Evolutionary conservation across 805 yeast species (phyloP).

Genomic region (Yamadazyma tumulicola): DNA sequence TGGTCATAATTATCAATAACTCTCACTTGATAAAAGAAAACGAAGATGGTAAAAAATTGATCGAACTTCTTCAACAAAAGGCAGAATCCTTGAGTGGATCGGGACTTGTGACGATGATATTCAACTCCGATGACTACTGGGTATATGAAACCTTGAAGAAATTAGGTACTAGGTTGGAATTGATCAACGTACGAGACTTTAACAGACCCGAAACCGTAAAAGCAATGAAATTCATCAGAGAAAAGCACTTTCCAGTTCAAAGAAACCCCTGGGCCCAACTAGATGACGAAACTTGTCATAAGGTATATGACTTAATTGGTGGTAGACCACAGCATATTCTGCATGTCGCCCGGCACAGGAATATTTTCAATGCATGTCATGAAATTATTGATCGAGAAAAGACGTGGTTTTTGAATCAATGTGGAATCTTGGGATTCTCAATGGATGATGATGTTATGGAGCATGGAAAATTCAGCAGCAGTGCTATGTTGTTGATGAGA

Average conservation of each 20-base stretch:
- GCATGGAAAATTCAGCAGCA: conserved; percentile 67
- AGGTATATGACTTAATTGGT: conserved; percentile 68
- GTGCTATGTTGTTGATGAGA: conserved; percentile 70
- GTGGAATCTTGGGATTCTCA: conserved; percentile 68
- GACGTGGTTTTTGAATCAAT: conserved; percentile 82
- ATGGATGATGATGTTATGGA: conserved; percentile 93
- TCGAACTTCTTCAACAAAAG: conserved; percentile 77
- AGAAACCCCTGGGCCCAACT: conserved; percentile 37
- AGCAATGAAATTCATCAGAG: conserved; percentile 53
- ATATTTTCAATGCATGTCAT: conserved; percentile 61
- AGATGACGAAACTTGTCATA: conserved; percentile 39
- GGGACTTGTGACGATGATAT: conserved; percentile 64
- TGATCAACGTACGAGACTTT: conserved; percentile 65
- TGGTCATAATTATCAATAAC: conserved; percentile 68
- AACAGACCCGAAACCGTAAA: conserved; percentile 50
- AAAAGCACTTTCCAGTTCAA: conserved; percentile 28
- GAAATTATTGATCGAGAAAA: conserved; percentile 73
- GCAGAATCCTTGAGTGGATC: conserved; percentile 77
- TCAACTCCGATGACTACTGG: conserved; percentile 86
- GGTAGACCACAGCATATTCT: conserved; percentile 83
- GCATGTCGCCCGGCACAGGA: conserved; percentile 59
- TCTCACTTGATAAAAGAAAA: conserved; percentile 74
- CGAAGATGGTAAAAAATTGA: conserved; percentile 65
- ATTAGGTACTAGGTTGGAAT: conserved; percentile 71
- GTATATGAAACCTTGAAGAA: conserved; percentile 71